Percentiles rank a stretch among this genome's conserved stretches.
These are phyloP conservation scores for barrel medic (Medicago truncatula) DNA, from an alignment of 306 rosid species.

Conservation along the genomic window MtrunA17r5.0-ANR NC_053044.1:51204501-51205000, in stretches of 20 bases:
- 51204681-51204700: conserved; percentile 76
- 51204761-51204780: conserved; percentile 66
- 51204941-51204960: conserved; percentile 95
- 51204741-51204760: conserved; percentile 98
- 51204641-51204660: conserved; percentile 33
- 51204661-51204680: conserved; percentile 22
- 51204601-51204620: conserved; percentile 29
- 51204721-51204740: conserved; percentile 42
- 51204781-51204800: conserved; percentile 39
- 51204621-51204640: conserved; percentile 20
- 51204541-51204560: conserved; percentile 27
- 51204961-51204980: conserved; percentile 93
- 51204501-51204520: conserved; percentile 56
- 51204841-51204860: conserved; percentile 50
- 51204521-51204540: conserved; percentile 64
- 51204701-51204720: conserved; percentile 42
- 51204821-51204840: conserved; percentile 21
- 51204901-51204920: conserved; percentile 52
- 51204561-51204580: conserved; percentile 18
- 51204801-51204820: conserved; percentile 52
- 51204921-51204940: conserved; percentile 76
- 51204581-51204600: too few relatives aligned
- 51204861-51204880: conserved; percentile 53
- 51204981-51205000: conserved; percentile 69
- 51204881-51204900: conserved; percentile 61